Percentiles rank a stretch among this genome's conserved stretches.
Evolutionary conservation across 2,329 filamentous ascomycete species (phyloP).

Genomic region (Cercospora sp.): DNA sequence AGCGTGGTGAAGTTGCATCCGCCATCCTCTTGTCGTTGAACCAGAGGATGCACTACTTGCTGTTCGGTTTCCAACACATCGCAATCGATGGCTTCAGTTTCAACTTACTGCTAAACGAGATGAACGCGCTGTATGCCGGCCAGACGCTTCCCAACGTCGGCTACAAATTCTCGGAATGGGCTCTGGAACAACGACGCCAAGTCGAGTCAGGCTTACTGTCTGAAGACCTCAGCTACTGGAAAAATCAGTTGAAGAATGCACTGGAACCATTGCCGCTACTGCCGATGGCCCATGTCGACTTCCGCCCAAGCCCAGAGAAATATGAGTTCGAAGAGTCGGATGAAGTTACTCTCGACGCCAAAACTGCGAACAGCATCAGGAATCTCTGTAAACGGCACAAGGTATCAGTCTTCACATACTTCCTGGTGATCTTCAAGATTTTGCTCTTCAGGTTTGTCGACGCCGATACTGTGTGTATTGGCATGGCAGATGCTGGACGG

Average conservation of each 20-base stretch:
- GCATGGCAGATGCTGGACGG: neutral
- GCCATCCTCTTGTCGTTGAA: neutral
- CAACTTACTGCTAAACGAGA: conserved; percentile 30
- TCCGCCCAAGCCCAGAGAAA: conserved; percentile 14
- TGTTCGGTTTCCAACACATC: conserved; percentile 40
- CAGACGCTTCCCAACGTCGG: neutral
- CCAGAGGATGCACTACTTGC: neutral
- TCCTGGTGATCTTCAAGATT: neutral
- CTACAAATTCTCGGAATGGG: neutral
- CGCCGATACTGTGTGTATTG: neutral
- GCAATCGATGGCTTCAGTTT: conserved; percentile 36
- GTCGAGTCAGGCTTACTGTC: neutral
- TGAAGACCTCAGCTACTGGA: conserved; percentile 1
- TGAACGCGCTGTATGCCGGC: conserved; percentile 22
- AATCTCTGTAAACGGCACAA: neutral
- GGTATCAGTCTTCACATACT: neutral
- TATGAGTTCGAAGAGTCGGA: neutral
- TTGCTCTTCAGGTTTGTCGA: neutral
- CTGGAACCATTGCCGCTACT: conserved; percentile 30
- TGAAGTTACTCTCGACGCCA: neutral
- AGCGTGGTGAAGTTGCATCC: neutral
- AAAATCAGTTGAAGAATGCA: neutral
- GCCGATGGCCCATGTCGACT: conserved; percentile 24
- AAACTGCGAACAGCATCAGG: neutral
- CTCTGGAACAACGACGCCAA: neutral